These are phyloP conservation scores for Papiliotrema flavescens DNA, from an alignment of 1,284 basidiomycete genomes.

Conservation along the genomic window DNA sequence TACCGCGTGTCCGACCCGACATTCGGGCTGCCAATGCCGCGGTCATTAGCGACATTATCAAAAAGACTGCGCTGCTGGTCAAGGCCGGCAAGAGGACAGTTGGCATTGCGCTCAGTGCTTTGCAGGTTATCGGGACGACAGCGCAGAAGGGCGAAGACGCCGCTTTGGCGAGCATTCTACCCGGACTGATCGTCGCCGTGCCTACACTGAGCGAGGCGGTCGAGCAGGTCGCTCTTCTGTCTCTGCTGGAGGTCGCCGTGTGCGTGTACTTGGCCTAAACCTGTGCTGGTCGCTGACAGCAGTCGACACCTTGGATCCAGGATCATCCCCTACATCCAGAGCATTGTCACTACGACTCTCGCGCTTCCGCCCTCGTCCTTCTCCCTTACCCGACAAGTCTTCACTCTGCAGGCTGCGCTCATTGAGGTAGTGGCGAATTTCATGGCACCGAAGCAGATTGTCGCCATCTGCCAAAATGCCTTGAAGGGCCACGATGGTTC, in stretches of 20 bases:
- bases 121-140: conserved; percentile 60
- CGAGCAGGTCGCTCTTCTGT: conserved; percentile 57
- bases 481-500: conserved; percentile 33
- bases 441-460: conserved; percentile 47
- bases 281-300: conserved; percentile 7
- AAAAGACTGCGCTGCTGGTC: conserved; percentile 55
- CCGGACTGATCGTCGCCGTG: conserved; percentile 57
- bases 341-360: conserved; percentile 63
- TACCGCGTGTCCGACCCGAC: conserved; percentile 61
- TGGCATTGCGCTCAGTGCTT: conserved; percentile 57
- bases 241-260: conserved; percentile 51
- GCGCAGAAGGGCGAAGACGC: conserved; percentile 64
- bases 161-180: conserved; percentile 59
- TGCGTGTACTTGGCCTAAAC: conserved; percentile 6
- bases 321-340: conserved; percentile 74
- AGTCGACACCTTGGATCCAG: conserved; percentile 78
- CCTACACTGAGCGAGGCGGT: conserved; percentile 46
- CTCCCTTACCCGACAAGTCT: conserved; percentile 20
- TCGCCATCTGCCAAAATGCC: conserved; percentile 40
- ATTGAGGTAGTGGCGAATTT: conserved; percentile 50
- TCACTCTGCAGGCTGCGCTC: conserved; percentile 29
- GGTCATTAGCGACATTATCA: conserved; percentile 53
- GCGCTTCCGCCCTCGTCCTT: conserved; percentile 50
- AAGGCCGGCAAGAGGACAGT: conserved; percentile 48
- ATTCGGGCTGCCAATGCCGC: conserved; percentile 57